Evolutionary conservation across 345 rosid genomes (phyloP).

Genomic region (Camelina neglecta): DNA sequence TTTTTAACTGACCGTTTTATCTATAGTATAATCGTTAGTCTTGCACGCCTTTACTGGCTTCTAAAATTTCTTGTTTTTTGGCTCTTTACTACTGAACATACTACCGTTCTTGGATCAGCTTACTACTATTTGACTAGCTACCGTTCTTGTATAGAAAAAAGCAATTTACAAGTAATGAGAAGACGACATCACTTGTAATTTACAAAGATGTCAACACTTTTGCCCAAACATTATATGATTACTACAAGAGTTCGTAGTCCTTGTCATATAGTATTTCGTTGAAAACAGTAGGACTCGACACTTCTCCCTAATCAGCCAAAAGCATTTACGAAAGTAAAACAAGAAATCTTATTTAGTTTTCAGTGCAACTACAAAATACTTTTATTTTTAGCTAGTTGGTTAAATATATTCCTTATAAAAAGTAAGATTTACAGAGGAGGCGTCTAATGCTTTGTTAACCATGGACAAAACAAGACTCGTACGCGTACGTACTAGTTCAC

Average conservation of each 20-base stretch:
- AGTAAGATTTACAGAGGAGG: background rate
- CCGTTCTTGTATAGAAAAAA: background rate
- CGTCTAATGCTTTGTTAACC: background rate
- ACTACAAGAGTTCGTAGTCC: background rate
- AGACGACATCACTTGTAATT: constrained; percentile 12
- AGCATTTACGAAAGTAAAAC: background rate
- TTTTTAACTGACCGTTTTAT: too few species aligned
- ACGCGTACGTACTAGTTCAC: background rate
- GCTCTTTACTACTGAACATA: background rate
- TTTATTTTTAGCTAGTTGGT: background rate
- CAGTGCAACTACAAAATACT: background rate
- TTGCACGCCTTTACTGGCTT: background rate
- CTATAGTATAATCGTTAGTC: background rate
- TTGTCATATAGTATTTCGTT: background rate
- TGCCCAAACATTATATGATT: background rate
- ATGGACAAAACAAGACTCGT: background rate
- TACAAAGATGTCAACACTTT: background rate
- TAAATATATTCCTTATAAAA: too few species aligned
- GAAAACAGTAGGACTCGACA: constrained; percentile 8
- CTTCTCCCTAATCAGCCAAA: background rate
- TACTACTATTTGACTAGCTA: background rate
- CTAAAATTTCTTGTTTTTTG: too few species aligned
- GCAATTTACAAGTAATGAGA: constrained; percentile 6
- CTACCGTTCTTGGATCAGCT: background rate
- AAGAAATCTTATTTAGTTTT: background rate